phyloP scores from a whole-genome alignment of 306 rosid species.

The Corylus americana region DNA sequence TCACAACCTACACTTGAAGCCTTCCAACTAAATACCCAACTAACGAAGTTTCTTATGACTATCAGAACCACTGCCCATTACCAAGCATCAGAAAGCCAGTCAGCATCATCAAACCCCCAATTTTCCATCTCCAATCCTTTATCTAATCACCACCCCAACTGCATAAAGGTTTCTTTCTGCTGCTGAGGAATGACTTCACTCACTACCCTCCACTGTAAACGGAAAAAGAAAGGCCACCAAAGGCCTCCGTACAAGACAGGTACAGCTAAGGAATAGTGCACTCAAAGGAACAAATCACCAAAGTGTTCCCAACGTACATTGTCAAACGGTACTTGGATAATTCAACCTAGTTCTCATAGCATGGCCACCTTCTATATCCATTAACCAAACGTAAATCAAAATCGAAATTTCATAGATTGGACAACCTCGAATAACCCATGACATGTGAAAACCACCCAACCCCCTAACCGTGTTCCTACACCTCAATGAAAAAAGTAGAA shows the following conservation, averaged over 20 bases:
- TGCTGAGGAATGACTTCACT: not conserved
- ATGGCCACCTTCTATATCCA: not conserved
- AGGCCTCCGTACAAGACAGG: not conserved
- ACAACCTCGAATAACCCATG: not conserved
- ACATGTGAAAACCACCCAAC: not conserved
- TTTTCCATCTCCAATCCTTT: not conserved
- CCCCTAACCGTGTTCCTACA: not conserved
- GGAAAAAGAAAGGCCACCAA: not conserved
- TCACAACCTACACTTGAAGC: not conserved
- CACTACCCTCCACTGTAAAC: not conserved
- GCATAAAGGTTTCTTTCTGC: not conserved
- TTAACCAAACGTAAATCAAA: not conserved
- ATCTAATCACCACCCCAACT: not conserved
- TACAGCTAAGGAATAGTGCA: not conserved
- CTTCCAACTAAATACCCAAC: not conserved
- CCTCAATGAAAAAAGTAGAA: not conserved
- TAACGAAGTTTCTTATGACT: not conserved
- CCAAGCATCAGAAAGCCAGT: not conserved
- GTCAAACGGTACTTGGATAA: not conserved
- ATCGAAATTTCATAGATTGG: not conserved
- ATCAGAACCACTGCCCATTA: not conserved
- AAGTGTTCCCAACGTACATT: not conserved
- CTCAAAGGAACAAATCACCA: not conserved
- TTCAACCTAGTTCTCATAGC: not conserved
- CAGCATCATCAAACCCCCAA: not conserved